Conservation (phyloP, 768 basidiomycete species). For the Leccinum variicolor region DNA sequence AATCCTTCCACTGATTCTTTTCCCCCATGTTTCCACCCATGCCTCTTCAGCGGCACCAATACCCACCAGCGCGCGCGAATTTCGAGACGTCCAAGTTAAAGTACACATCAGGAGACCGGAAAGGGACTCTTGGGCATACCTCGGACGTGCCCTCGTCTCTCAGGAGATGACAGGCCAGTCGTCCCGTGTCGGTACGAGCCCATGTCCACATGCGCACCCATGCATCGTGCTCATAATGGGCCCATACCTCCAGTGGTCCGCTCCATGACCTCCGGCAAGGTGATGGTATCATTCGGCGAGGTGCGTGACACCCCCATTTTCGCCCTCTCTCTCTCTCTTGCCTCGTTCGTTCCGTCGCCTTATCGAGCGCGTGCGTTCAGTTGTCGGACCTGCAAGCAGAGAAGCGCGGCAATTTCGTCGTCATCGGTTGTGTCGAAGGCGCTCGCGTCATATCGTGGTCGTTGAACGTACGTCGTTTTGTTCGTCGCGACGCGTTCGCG, state of each 20-base stretch:
- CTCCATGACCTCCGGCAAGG: conserved; percentile 60
- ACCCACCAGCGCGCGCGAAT: conserved; percentile 44
- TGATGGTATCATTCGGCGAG: conserved; percentile 69
- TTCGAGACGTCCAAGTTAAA: conserved; percentile 79
- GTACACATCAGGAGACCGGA: conserved; percentile 81
- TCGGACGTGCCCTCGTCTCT: conserved; percentile 73
- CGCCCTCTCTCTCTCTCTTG: background rate
- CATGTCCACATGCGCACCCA: background rate
- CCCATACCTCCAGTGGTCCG: conserved; percentile 29
- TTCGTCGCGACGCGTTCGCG: background rate
- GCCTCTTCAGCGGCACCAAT: conserved; percentile 19
- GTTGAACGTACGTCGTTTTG: conserved; percentile 56
- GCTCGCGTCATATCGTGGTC: conserved; percentile 81
- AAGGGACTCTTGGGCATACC: conserved; percentile 76
- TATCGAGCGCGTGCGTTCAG: conserved; percentile 31
- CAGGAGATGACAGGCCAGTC: conserved; percentile 75
- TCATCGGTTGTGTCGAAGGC: conserved; percentile 76
- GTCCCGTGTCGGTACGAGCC: conserved; percentile 70
- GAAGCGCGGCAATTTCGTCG: conserved; percentile 84
- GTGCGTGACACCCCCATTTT: conserved; percentile 34
- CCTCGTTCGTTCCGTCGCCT: background rate
- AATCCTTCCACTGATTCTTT: conserved; percentile 10
- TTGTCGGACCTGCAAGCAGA: conserved; percentile 75
- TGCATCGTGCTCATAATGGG: conserved; percentile 5
- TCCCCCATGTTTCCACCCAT: background rate